Evolutionary conservation across 2,329 filamentous ascomycete species (phyloP).

Genomic region (Fusarium acutatum): DNA sequence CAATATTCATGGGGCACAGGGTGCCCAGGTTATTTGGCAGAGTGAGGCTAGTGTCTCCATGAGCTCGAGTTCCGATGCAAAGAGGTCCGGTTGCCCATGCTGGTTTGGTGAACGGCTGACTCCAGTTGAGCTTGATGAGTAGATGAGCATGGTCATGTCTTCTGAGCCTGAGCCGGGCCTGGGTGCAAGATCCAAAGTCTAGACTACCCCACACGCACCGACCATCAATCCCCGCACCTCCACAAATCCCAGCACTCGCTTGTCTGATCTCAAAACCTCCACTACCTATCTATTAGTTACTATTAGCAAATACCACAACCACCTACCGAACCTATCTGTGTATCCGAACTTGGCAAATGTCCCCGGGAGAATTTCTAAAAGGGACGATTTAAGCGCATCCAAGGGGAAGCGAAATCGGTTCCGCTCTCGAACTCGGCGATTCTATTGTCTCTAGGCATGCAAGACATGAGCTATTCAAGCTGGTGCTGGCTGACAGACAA

Average conservation of each 20-base stretch:
- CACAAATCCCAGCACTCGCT: constrained; percentile 29
- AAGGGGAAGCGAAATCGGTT: background rate
- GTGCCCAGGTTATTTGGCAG: background rate
- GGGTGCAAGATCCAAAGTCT: constrained; percentile 30
- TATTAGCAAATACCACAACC: constrained; percentile 9
- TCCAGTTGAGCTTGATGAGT: background rate
- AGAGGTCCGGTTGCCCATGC: constrained; percentile 11
- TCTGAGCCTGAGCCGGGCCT: constrained; percentile 12
- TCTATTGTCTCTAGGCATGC: background rate
- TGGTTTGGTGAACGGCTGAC: constrained; percentile 4
- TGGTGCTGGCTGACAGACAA: background rate
- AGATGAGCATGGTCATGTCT: background rate
- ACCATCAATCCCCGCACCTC: constrained; percentile 40
- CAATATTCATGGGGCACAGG: background rate
- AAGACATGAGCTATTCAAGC: constrained; percentile 6
- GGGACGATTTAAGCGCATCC: background rate
- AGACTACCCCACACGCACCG: constrained; percentile 40
- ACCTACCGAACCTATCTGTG: background rate
- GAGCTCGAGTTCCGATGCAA: constrained; percentile 31
- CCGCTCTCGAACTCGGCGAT: background rate
- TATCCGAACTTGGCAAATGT: constrained; percentile 6
- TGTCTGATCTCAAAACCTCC: constrained; percentile 17
- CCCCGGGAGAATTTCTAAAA: background rate
- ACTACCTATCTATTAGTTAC: background rate
- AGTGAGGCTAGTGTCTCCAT: background rate